phyloP scores from a whole-genome alignment of 73 alveolate species.

The Loxodes magnus region DNA sequence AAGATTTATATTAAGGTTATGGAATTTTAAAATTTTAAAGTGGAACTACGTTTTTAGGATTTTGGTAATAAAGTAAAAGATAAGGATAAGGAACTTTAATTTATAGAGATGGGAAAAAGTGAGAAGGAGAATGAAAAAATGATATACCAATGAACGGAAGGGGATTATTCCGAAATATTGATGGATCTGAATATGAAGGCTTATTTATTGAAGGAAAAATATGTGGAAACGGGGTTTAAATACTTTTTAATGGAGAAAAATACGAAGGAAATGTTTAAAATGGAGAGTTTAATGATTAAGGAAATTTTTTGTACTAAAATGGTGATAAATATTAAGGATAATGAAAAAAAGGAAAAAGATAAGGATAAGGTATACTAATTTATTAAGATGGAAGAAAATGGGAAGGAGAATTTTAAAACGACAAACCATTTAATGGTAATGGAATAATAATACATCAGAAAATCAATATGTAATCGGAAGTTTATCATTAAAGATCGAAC shows the following conservation, averaged over 20 bases:
- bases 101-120: slow-evolving; percentile 28
- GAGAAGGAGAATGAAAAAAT: slow-evolving; percentile 45
- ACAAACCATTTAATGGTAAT: no score
- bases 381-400: background rate
- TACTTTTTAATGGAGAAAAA: background rate
- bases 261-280: slow-evolving; percentile 10
- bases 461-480: no score
- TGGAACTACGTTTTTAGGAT: no score
- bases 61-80: no score
- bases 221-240: slow-evolving; percentile 1
- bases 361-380: slow-evolving; percentile 39
- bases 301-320: background rate
- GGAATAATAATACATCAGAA: slow-evolving; percentile 1
- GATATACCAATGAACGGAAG: slow-evolving; percentile 2
- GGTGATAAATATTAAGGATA: slow-evolving; percentile 6
- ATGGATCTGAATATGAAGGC: background rate
- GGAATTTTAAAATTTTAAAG: no score
- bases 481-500: no score
- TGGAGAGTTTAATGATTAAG: slow-evolving; percentile 5
- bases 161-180: background rate
- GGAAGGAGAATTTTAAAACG: no score
- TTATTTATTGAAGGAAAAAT: background rate
- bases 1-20: no score
- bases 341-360: background rate
- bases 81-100: slow-evolving; percentile 42